A percentile compares a stretch with the other conserved stretches of the same genome.
These are phyloP conservation scores for Vanrija humicola DNA, from an alignment of 1,284 basidiomycete genomes.

Conservation along the genomic window DNA sequence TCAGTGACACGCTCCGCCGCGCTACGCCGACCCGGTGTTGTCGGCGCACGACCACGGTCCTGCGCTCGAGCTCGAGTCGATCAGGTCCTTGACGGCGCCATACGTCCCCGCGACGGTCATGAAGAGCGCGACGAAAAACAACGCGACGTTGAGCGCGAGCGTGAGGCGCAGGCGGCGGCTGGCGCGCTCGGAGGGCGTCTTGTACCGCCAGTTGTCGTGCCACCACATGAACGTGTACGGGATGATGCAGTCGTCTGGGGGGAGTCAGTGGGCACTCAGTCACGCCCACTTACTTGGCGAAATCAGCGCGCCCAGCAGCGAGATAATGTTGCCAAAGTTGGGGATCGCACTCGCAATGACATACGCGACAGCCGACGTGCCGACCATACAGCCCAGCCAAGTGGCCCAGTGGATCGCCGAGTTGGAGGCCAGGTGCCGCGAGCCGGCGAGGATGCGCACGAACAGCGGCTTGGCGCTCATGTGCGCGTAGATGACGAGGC, in stretches of 20 bases:
- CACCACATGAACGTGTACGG: constrained; percentile 33
- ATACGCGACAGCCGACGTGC: constrained; percentile 27
- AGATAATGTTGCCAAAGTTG: constrained; percentile 30
- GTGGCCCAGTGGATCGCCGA: constrained; percentile 30
- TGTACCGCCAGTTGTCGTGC: constrained; percentile 22
- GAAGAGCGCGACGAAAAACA: constrained; percentile 11
- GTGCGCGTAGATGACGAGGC: constrained; percentile 21
- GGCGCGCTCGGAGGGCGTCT: background rate
- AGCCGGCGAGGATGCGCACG: constrained; percentile 29
- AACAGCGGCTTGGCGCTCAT: constrained; percentile 38
- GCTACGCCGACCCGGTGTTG: constrained; percentile 25
- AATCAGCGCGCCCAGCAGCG: constrained; percentile 36
- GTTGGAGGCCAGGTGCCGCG: constrained; percentile 26
- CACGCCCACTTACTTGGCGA: constrained; percentile 15
- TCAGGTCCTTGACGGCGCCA: constrained; percentile 32
- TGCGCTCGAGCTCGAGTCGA: constrained; percentile 16
- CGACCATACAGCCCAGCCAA: constrained; percentile 26
- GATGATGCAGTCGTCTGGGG: constrained; percentile 20
- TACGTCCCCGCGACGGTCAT: constrained; percentile 34
- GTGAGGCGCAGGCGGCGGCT: constrained; percentile 1
- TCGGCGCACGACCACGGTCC: constrained; percentile 39
- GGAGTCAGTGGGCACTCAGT: background rate
- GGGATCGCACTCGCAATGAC: constrained; percentile 34
- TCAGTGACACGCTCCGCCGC: too few relatives aligned
- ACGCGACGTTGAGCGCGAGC: constrained; percentile 2